Base-by-base conservation (phyloP, 2,329 filamentous ascomycete genomes). In the Lachnellula hyalina region DNA sequence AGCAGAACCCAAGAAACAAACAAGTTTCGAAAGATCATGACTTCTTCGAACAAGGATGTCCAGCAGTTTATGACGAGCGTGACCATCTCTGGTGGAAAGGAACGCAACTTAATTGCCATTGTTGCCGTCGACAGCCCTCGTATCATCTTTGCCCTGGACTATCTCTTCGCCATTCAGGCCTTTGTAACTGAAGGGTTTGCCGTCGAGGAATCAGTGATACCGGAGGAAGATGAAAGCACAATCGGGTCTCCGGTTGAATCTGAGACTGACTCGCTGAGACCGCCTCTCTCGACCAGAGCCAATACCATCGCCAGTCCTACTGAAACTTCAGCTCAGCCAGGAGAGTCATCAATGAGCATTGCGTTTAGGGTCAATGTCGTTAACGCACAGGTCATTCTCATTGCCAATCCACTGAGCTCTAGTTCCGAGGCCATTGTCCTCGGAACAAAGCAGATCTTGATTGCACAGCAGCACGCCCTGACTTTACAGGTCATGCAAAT, bases 31-130 rank as follows among this genome's bases (percentile, higher is more conserved):
- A 95, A 93, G 70, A 96, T 99, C 73, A 97, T 99, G 94, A 92
- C 92, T 1, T 86, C 96, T 53, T 91, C 92, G 67, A 97, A 96
- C 71, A 93, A 91, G 63, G 87, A 92, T 53, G 91, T 94, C 46
- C 92, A 97, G 70, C 95, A 99, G 65, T 92, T 99, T 67, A 99
- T 99, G 94, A 94, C 94, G 17, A 96, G 89, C 68, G 76, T 99
- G 4, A 95, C 92, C 0, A 95, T 99, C 72, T 91, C 92, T 0
- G 89, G 91, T 15, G 91, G 91, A 3, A 77, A 84, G 35, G 87
- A 96, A 41, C 84, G 85, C 56, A 89, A 85, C 68, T 73, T 97
- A 53, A 95, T 97, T 65, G 90, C 90, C 1, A 88, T 99, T 72
- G 82, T 96, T 54, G 96, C 92, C 0, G 85, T 99, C 58, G 94